Evolutionary conservation across 768 basidiomycete species (phyloP).

Genomic region (Hericium erinaceus): DNA sequence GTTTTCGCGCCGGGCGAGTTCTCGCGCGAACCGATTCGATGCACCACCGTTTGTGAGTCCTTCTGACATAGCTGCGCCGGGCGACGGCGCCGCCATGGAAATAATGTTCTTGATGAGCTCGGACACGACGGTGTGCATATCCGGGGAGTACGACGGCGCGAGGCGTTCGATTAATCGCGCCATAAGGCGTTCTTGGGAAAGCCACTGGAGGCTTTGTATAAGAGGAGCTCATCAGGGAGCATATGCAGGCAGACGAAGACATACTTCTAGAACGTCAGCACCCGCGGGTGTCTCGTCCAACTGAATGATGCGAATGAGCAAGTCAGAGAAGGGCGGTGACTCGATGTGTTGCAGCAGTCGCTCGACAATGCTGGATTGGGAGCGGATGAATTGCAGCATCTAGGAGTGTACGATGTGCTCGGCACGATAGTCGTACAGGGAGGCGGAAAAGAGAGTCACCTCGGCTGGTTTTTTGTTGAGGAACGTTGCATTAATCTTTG

Average conservation of each 20-base stretch:
- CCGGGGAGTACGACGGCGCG: slow-evolving; percentile 63
- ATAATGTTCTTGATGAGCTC: slow-evolving; percentile 94
- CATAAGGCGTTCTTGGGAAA: slow-evolving; percentile 79
- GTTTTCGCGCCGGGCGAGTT: slow-evolving; percentile 68
- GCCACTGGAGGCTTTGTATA: slow-evolving; percentile 53
- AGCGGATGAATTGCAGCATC: slow-evolving; percentile 90
- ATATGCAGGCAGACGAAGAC: slow-evolving; percentile 28
- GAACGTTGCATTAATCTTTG: slow-evolving; percentile 87
- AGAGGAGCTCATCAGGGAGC: slow-evolving; percentile 23
- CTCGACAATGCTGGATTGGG: slow-evolving; percentile 72
- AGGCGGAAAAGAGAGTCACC: slow-evolving; percentile 39
- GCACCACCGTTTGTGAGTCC: slow-evolving; percentile 61
- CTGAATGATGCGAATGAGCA: slow-evolving; percentile 84
- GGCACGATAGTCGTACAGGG: slow-evolving; percentile 20
- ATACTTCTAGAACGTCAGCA: slow-evolving; percentile 78
- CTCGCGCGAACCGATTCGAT: slow-evolving; percentile 82
- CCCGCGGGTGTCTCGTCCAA: slow-evolving; percentile 79
- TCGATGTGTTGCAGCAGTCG: slow-evolving; percentile 80
- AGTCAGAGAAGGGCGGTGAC: slow-evolving; percentile 84
- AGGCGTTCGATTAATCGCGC: slow-evolving; percentile 72
- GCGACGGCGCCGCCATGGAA: slow-evolving; percentile 84
- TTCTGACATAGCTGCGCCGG: slow-evolving; percentile 63
- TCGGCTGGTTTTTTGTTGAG: slow-evolving; percentile 83
- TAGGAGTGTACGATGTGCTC: slow-evolving; percentile 28
- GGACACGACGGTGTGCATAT: slow-evolving; percentile 77